Base-by-base conservation (phyloP, 257 asterid species). In the Ehretia macrophylla region DNA sequence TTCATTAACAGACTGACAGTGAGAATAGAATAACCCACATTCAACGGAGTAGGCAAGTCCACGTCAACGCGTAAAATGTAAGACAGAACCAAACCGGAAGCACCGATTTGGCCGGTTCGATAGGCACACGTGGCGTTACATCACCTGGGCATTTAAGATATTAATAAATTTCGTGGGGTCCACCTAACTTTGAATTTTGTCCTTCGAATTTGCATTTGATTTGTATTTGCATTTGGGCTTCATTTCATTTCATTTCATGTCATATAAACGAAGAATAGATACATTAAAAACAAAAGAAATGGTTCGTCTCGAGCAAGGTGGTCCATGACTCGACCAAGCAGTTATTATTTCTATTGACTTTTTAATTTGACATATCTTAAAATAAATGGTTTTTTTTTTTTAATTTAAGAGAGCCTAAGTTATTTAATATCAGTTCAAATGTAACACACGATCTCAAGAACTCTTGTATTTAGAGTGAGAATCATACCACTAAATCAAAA, bases 41-140 rank as follows among this genome's bases (percentile, higher is more conserved):
- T 51, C 32, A 23, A 50, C 21, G 18, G 19, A 3, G 46, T 6
- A 10, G 12, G 44, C 44, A 44, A 55, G 62, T 65, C 58, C 27
- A 46, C 70, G 64, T 65, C 70, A 37, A 52, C 37, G 32, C 17
- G 57, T 12, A 11, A 52, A 52, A 10, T 5, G 57, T 52, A 32
- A 52, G 57, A 52, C n/a, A 32, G 32, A 52, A 52, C 35, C 17
- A 52, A 52, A 20, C 38, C 47, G 47, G 47, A 11, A 42, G 47
- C 47, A 42, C 47, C 46, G 20, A 56, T 58, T 58, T 18, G 21
- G 64, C 54, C 64, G 59, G 44, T 19, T 17, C 5, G 13, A 1
- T 39, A 21, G n/a, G 22, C 55, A 49, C 69, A 55, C 65, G 64
- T 69, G 68, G 69, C 68, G 27, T 5, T 45, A 52, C 51, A 5